Evolutionary conservation across 768 basidiomycete species (phyloP).

Genomic region (Mycena metata): DNA sequence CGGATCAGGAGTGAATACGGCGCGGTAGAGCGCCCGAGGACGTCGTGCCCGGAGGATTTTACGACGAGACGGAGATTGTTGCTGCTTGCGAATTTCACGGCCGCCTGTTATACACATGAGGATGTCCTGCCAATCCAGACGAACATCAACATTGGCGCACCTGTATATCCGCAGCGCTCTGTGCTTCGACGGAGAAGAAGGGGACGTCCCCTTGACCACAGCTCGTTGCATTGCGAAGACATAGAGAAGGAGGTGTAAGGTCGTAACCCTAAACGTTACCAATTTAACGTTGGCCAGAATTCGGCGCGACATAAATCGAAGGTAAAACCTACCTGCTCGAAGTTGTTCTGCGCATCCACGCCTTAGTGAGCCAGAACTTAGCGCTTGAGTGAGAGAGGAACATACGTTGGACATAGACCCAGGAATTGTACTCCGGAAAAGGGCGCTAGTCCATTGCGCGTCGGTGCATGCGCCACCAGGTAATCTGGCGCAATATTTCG

Average conservation of each 20-base stretch:
- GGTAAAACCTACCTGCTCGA: not conserved
- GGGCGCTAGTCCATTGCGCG: too few relatives aligned
- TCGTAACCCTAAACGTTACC: slow-evolving; percentile 49
- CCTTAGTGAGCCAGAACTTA: too few relatives aligned
- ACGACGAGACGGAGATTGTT: slow-evolving; percentile 34
- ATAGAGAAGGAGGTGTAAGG: slow-evolving; percentile 43
- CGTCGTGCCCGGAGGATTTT: slow-evolving; percentile 52
- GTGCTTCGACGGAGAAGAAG: slow-evolving; percentile 48
- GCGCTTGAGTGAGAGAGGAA: too few relatives aligned
- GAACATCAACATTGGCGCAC: slow-evolving; percentile 24
- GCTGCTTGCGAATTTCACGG: slow-evolving; percentile 33
- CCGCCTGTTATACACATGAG: slow-evolving; percentile 38
- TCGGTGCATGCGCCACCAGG: too few relatives aligned
- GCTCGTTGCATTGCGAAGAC: slow-evolving; percentile 38
- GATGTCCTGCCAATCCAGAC: not conserved
- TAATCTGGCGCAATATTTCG: too few relatives aligned
- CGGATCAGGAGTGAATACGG: slow-evolving; percentile 48
- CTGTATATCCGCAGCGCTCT: slow-evolving; percentile 47
- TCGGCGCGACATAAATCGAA: not conserved
- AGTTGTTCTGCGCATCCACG: not conserved
- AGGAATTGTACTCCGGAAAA: too few relatives aligned
- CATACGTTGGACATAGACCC: too few relatives aligned
- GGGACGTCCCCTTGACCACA: slow-evolving; percentile 50
- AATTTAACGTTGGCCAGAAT: slow-evolving; percentile 1
- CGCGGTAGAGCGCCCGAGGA: slow-evolving; percentile 52